These are phyloP conservation scores for Persicaria maculosa DNA, from an alignment of 148 eudicot species.

Conservation along the genomic window DNA sequence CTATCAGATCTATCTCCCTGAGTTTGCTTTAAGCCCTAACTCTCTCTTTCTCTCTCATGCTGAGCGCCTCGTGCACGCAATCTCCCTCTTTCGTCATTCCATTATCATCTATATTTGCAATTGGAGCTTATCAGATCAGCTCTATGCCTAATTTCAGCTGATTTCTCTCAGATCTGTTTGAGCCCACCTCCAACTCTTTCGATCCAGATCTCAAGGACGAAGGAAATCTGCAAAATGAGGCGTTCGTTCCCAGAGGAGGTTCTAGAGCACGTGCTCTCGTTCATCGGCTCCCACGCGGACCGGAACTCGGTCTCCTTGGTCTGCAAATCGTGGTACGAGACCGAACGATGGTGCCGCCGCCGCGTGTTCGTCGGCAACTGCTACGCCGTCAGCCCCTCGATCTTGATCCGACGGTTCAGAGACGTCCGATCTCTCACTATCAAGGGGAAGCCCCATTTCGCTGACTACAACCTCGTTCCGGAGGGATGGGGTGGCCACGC, in stretches of 20 bases:
- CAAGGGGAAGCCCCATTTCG: slow-evolving; percentile 82
- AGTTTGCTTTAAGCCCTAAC: slow-evolving; percentile 7
- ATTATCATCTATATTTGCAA: slow-evolving; percentile 1
- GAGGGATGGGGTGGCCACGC: slow-evolving; percentile 74
- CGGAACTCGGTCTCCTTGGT: slow-evolving; percentile 62
- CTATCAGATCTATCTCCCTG: slow-evolving; percentile 7
- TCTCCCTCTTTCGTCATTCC: slow-evolving; percentile 8
- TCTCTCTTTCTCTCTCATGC: slow-evolving; percentile 9
- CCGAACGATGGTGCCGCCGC: slow-evolving; percentile 52
- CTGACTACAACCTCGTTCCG: slow-evolving; percentile 70
- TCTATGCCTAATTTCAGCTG: slow-evolving; percentile 6
- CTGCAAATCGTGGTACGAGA: slow-evolving; percentile 74
- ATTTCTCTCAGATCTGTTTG: slow-evolving; percentile 1
- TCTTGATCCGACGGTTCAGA: slow-evolving; percentile 48
- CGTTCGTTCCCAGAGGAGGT: slow-evolving; percentile 62
- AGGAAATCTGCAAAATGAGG: slow-evolving; percentile 21
- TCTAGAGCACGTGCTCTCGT: slow-evolving; percentile 57
- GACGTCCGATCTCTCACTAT: slow-evolving; percentile 54
- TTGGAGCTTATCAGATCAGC: slow-evolving; percentile 5
- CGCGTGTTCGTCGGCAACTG: slow-evolving; percentile 65
- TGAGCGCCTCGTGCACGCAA: slow-evolving; percentile 10
- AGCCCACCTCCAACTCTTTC: neutral
- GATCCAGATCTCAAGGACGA: neutral
- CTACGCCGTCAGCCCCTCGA: slow-evolving; percentile 51
- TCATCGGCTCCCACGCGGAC: slow-evolving; percentile 41